A percentile compares a stretch with the other conserved stretches of the same genome.
phyloP scores from a whole-genome alignment of 805 yeast species.

The Suhomyces vadensis region DNA sequence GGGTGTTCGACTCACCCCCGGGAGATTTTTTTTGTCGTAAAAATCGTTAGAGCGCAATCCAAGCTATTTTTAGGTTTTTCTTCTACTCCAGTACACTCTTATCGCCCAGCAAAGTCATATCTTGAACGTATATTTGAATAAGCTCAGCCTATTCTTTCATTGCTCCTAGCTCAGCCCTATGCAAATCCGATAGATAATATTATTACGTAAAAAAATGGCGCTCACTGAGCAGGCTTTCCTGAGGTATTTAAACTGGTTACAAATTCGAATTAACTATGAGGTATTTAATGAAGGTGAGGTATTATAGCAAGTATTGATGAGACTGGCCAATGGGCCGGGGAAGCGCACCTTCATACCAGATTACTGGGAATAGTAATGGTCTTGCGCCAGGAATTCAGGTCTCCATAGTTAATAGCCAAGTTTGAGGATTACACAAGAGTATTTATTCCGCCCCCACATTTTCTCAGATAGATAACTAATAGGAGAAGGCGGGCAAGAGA shows the following conservation, averaged over 20 bases:
- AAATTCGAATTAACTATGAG: slow-evolving; percentile 1
- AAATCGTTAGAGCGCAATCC: too few species aligned
- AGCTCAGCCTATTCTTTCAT: too few species aligned
- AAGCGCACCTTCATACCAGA: neutral
- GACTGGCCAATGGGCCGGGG: neutral
- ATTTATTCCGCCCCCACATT: neutral
- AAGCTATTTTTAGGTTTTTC: too few species aligned
- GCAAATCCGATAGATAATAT: too few species aligned
- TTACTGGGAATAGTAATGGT: neutral
- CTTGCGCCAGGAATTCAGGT: neutral
- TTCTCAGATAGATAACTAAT: neutral
- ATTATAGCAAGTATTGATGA: neutral
- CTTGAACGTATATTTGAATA: too few species aligned
- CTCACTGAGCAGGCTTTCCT: neutral
- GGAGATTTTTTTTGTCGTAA: slow-evolving; percentile 30
- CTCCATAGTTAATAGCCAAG: neutral
- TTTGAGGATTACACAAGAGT: neutral
- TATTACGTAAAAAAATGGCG: neutral
- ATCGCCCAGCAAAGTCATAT: too few species aligned
- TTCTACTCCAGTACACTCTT: too few species aligned
- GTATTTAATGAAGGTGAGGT: neutral
- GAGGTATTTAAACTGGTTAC: neutral
- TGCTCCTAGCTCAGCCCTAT: too few species aligned
- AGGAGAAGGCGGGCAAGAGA: neutral
- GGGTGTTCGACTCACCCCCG: slow-evolving; percentile 53